These are phyloP conservation scores for Ophiostoma angusticollis DNA, from an alignment of 2,329 filamentous ascomycete species.

Conservation along the genomic window DNA sequence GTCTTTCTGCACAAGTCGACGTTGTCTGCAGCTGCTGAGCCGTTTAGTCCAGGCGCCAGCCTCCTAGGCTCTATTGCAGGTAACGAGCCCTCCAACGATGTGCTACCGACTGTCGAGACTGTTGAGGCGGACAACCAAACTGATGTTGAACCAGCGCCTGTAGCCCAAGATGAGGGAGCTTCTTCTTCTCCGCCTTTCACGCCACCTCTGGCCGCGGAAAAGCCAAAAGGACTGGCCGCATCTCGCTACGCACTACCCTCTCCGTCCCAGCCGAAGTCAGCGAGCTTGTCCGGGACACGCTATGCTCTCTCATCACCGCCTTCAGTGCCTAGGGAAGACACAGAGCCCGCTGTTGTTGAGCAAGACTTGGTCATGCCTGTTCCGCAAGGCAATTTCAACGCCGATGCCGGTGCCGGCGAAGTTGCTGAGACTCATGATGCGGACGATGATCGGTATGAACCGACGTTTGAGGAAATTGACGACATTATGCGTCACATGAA, in stretches of 20 bases:
- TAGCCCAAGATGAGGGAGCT: neutral
- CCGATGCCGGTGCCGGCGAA: slow-evolving; percentile 9
- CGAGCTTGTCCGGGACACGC: slow-evolving; percentile 31
- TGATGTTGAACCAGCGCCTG: neutral
- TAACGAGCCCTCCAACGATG: slow-evolving; percentile 7
- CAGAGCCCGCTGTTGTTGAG: slow-evolving; percentile 11
- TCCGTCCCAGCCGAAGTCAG: slow-evolving; percentile 25
- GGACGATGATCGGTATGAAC: slow-evolving; percentile 25
- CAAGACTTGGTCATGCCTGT: slow-evolving; percentile 5
- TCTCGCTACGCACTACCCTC: slow-evolving; percentile 32
- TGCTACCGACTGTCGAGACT: slow-evolving; percentile 9
- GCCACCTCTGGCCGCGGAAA: slow-evolving; percentile 11
- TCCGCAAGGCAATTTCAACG: slow-evolving; percentile 1
- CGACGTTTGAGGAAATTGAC: slow-evolving; percentile 74
- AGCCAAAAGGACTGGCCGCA: slow-evolving; percentile 28
- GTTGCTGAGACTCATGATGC: slow-evolving; percentile 12
- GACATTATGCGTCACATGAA: slow-evolving; percentile 82
- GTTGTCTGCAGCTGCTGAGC: slow-evolving; percentile 57
- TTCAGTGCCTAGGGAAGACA: slow-evolving; percentile 18
- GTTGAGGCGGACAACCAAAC: slow-evolving; percentile 14
- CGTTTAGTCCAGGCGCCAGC: slow-evolving; percentile 44
- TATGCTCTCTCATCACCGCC: slow-evolving; percentile 30
- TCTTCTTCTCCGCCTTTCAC: slow-evolving; percentile 16
- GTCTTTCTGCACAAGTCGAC: slow-evolving; percentile 38
- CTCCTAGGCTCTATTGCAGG: slow-evolving; percentile 16